Evolutionary conservation across 176 grass and related monocot genomes (phyloP).

Genomic region (Carex littledalei): DNA sequence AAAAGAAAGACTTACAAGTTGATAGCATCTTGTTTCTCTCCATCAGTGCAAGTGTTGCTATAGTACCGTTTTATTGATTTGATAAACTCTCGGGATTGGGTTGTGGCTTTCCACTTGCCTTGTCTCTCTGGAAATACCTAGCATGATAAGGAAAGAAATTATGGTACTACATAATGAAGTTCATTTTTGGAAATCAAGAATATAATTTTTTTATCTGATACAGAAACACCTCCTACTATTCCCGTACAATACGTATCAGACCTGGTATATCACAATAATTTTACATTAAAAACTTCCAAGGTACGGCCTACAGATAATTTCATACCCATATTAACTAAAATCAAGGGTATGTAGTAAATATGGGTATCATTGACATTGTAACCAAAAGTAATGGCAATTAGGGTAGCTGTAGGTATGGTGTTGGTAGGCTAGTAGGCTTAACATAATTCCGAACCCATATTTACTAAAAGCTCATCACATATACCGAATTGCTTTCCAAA

Average conservation of each 20-base stretch:
- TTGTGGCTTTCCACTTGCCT: slow-evolving; percentile 98
- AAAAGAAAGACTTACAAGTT: slow-evolving; percentile 63
- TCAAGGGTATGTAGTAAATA: neutral
- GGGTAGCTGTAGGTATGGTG: neutral
- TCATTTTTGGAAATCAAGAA: neutral
- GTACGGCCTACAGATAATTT: neutral
- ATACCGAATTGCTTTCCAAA: neutral
- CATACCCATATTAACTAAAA: neutral
- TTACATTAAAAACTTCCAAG: neutral
- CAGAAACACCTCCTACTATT: neutral
- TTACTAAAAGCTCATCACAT: neutral
- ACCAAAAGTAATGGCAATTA: neutral
- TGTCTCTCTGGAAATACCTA: slow-evolving; percentile 96
- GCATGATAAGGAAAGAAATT: slow-evolving; percentile 21
- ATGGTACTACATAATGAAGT: slow-evolving; percentile 7
- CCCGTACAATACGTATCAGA: neutral
- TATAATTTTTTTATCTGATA: neutral
- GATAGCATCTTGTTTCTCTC: slow-evolving; percentile 99
- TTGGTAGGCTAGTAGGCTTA: neutral
- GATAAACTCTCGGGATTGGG: slow-evolving; percentile 88
- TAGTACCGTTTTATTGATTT: slow-evolving; percentile 97
- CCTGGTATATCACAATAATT: neutral
- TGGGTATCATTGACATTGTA: neutral
- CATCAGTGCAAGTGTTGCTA: slow-evolving; percentile 94
- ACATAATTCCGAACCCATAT: neutral